Base-by-base conservation (phyloP, 2,329 filamentous ascomycete species). In the Tympanopsis confertula region DNA sequence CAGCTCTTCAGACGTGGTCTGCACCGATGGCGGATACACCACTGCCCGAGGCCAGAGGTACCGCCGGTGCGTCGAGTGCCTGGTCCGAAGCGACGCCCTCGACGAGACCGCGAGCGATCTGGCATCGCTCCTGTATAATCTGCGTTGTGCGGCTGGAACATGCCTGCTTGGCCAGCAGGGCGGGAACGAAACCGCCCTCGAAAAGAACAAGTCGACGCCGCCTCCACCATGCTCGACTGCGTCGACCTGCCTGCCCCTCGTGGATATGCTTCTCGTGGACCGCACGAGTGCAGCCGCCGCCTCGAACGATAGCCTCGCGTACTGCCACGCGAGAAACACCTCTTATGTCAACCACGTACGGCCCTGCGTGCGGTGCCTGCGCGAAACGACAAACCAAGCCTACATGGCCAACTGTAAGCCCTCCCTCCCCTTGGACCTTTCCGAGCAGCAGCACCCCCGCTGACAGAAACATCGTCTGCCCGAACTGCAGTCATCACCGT, bases 341-440 rank as follows among this genome's bases (percentile, higher is more conserved):
- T 45, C 42, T 0, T 61, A 69, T 20, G 43, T 47, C 1, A 17
- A 46, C 0, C 49, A 51, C 18, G 47, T 62, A 5, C 49, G 58
- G 13, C 43, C 55, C 0, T 71, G 69, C 32, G 47, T 61, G 1
- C 45, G 55, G 13, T 73, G 69, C 20, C 52, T 72, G 3, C 51
- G 55, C n/a, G 48, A 58, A 0, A 65, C 57, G 14, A 41, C 50
- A 0, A 45, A 58, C 4, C 63, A 68, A 37, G 48, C 42, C 2
- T 70, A 68, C 30, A 48, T 70, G 2, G 53, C 65, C 2, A 72
- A 73, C 44, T 71, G 69, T 71, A 49, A 42, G 66, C 37, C n/a
- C 13, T 12, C 18, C 20, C 14, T 10, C 24, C 7, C 19, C 15
- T 35, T 3, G 2, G 13, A 4, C 7, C 5, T 3, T 18, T n/a